Evolutionary conservation across 768 basidiomycete genomes (phyloP).

Genomic region (Macrocybe gigantea): DNA sequence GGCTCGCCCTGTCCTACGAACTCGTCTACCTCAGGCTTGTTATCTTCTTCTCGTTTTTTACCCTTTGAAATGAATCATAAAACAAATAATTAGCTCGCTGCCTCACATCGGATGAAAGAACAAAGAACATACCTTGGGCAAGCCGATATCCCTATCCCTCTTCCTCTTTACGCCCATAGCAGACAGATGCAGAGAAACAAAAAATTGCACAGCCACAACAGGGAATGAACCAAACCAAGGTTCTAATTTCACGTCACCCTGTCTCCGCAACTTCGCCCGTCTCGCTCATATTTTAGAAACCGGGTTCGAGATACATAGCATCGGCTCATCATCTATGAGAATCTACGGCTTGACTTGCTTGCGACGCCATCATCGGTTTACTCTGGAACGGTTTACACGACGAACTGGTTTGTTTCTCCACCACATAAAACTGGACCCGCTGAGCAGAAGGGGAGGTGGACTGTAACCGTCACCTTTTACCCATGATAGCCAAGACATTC

Average conservation of each 20-base stretch:
- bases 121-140: constrained; percentile 18
- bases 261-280: background rate
- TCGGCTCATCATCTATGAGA: background rate
- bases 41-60: no score
- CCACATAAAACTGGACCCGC: background rate
- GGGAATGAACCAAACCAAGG: constrained; percentile 4
- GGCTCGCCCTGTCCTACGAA: no score
- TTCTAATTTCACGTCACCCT: background rate
- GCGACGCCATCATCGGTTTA: background rate
- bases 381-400: constrained; percentile 2
- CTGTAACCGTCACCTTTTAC: background rate
- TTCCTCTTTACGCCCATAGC: constrained; percentile 23
- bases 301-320: background rate
- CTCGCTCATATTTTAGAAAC: background rate
- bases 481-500: constrained; percentile 6
- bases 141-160: constrained; percentile 10
- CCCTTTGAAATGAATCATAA: no score
- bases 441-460: background rate
- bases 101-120: background rate
- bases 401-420: constrained; percentile 6
- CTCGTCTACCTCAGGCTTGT: no score
- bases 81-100: background rate
- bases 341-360: background rate
- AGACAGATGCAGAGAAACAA: constrained; percentile 13
- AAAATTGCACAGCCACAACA: constrained; percentile 28